These are phyloP conservation scores for Aspergillus funiculosus DNA, from an alignment of 495 filamentous ascomycete genomes.

Conservation along the genomic window DNA sequence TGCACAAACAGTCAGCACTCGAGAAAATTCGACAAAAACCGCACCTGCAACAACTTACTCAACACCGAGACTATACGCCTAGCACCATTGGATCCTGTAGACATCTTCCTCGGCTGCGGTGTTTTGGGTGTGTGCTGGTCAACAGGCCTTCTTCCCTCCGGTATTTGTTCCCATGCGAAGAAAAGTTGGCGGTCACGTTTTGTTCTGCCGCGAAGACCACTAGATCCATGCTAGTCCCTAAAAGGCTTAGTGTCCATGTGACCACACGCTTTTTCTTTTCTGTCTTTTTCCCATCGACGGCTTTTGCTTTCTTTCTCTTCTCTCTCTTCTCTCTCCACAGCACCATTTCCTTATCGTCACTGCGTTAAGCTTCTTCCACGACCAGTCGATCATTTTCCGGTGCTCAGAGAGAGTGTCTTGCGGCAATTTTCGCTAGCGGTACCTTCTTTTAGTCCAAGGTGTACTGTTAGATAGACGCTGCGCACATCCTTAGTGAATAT, in stretches of 20 bases:
- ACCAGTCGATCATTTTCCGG: slow-evolving; percentile 59
- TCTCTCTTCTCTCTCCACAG: slow-evolving; percentile 35
- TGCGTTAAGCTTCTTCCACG: slow-evolving; percentile 40
- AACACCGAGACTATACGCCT: slow-evolving; percentile 39
- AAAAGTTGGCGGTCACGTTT: slow-evolving; percentile 40
- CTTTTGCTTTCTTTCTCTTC: slow-evolving; percentile 16
- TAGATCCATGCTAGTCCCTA: slow-evolving; percentile 17
- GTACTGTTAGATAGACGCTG: slow-evolving; percentile 69
- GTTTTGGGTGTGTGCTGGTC: slow-evolving; percentile 16
- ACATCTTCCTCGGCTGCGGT: slow-evolving; percentile 29
- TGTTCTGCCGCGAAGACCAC: slow-evolving; percentile 3
- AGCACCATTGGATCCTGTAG: slow-evolving; percentile 42
- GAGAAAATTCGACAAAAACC: neutral
- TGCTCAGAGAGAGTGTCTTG: slow-evolving; percentile 50
- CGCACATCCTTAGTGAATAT: slow-evolving; percentile 40
- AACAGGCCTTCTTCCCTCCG: slow-evolving; percentile 11
- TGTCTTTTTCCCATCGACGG: slow-evolving; percentile 17
- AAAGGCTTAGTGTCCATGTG: slow-evolving; percentile 32
- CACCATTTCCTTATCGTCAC: slow-evolving; percentile 65
- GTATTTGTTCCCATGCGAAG: slow-evolving; percentile 29
- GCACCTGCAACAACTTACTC: slow-evolving; percentile 26
- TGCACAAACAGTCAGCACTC: slow-evolving; percentile 18
- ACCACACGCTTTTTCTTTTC: slow-evolving; percentile 10
- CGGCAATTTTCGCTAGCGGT: slow-evolving; percentile 70
- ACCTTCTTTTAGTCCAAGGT: slow-evolving; percentile 54